Conservation (phyloP, 169 alveolate species). For the Cryptosporidium ryanae region DNA sequence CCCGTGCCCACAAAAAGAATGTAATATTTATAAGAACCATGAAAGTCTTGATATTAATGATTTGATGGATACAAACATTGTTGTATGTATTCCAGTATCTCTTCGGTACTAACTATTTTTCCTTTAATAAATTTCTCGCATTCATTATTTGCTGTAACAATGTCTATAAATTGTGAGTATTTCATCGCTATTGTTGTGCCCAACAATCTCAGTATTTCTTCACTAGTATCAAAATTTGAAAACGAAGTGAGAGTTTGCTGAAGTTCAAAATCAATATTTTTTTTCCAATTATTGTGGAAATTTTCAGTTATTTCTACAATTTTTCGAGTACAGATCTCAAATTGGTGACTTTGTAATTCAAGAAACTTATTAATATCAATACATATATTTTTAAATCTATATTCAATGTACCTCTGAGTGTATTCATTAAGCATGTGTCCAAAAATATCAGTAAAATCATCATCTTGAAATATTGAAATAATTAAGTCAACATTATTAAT, state of each 20-base stretch:
- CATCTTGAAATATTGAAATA: constrained; percentile 20
- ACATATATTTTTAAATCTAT: constrained; percentile 8
- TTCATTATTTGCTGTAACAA: background rate
- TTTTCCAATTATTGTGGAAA: constrained; percentile 32
- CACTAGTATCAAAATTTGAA: constrained; percentile 47
- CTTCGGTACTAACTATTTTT: constrained; percentile 16
- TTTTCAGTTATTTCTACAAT: background rate
- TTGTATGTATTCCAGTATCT: constrained; percentile 41
- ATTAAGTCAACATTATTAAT: constrained; percentile 45
- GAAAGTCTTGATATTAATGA: background rate
- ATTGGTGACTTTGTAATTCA: background rate
- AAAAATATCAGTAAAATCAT: constrained; percentile 16
- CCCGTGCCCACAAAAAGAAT: background rate
- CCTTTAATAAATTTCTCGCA: background rate
- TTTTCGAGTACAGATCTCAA: constrained; percentile 1
- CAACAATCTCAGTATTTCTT: constrained; percentile 44
- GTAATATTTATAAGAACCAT: background rate
- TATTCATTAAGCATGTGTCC: constrained; percentile 36
- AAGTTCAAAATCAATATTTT: constrained; percentile 28
- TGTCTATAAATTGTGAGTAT: constrained; percentile 29
- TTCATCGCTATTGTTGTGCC: constrained; percentile 42
- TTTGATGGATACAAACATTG: constrained; percentile 28
- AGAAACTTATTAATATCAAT: background rate
- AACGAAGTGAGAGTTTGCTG: constrained; percentile 32
- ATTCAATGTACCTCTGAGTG: constrained; percentile 52